Conservation (phyloP, 2,329 filamentous ascomycete species). For the Calonectria hongkongensis region DNA sequence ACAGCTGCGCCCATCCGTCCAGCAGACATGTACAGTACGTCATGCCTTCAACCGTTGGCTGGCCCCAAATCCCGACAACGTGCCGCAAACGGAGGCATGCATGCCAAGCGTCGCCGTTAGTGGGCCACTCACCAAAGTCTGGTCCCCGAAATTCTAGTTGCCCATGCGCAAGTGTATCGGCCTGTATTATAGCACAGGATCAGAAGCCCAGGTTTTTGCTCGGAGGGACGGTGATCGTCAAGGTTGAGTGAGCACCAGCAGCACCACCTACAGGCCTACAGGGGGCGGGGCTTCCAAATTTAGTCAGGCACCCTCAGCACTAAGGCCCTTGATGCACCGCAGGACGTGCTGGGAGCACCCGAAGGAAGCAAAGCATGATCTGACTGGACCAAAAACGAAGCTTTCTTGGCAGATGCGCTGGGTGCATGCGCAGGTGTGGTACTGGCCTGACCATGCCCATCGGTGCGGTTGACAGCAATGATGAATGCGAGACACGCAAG, state of each 20-base stretch:
- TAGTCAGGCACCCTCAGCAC: constrained; percentile 28
- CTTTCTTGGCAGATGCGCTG: constrained; percentile 13
- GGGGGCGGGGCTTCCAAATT: constrained; percentile 26
- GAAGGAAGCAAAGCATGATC: constrained; percentile 8
- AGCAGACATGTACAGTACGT: background rate
- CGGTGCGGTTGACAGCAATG: background rate
- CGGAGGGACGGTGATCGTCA: constrained; percentile 7
- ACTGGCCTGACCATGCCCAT: background rate
- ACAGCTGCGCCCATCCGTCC: constrained; percentile 20
- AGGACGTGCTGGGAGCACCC: constrained; percentile 22
- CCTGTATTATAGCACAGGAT: constrained; percentile 25
- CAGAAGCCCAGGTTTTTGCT: background rate
- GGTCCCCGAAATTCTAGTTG: constrained; percentile 17
- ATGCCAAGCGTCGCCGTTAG: constrained; percentile 23
- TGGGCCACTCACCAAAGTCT: constrained; percentile 17
- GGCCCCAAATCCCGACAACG: constrained; percentile 19
- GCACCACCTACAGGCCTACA: constrained; percentile 16
- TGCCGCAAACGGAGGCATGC: constrained; percentile 30
- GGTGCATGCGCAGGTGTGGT: constrained; percentile 6
- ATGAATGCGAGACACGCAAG: background rate
- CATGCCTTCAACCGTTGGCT: constrained; percentile 10
- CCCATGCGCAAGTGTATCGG: constrained; percentile 7
- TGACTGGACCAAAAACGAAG: constrained; percentile 24
- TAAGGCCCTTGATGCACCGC: constrained; percentile 17
- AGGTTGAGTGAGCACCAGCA: background rate